Conservation (phyloP, 257 asterid genomes). For the Solanum etuberosum region DNA sequence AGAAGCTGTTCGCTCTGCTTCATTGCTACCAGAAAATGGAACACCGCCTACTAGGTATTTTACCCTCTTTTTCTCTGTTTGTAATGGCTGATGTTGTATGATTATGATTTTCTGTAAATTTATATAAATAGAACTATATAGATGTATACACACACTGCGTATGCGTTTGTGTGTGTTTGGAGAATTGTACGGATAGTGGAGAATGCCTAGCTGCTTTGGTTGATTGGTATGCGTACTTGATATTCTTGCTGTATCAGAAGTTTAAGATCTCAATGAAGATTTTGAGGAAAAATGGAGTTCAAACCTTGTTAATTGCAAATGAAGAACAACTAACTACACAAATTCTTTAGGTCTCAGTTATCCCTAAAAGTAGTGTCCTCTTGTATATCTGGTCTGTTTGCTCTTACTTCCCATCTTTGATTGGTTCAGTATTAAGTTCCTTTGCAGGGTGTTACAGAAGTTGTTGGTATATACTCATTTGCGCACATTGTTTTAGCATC, state of each 20-base stretch:
- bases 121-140: background rate
- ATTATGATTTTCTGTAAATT: background rate
- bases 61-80: background rate
- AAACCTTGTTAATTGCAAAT: background rate
- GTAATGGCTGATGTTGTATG: background rate
- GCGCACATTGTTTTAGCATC: background rate
- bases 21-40: conserved; percentile 49
- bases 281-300: background rate
- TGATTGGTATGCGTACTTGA: background rate
- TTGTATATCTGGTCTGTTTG: background rate
- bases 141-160: background rate
- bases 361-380: background rate
- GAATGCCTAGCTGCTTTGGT: background rate
- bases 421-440: background rate
- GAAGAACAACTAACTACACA: background rate
- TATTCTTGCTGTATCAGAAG: background rate
- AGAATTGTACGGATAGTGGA: background rate
- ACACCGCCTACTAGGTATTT: conserved; percentile 58
- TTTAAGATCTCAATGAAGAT: background rate
- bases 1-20: conserved; percentile 84
- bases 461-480: background rate
- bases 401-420: background rate
- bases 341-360: background rate
- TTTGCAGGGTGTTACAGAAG: background rate
- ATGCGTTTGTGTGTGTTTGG: background rate